A percentile compares a stretch with the other conserved stretches of the same genome.
These are phyloP conservation scores for Arctostaphylos glauca DNA, from an alignment of 148 eudicot species.

Conservation along the genomic window DNA sequence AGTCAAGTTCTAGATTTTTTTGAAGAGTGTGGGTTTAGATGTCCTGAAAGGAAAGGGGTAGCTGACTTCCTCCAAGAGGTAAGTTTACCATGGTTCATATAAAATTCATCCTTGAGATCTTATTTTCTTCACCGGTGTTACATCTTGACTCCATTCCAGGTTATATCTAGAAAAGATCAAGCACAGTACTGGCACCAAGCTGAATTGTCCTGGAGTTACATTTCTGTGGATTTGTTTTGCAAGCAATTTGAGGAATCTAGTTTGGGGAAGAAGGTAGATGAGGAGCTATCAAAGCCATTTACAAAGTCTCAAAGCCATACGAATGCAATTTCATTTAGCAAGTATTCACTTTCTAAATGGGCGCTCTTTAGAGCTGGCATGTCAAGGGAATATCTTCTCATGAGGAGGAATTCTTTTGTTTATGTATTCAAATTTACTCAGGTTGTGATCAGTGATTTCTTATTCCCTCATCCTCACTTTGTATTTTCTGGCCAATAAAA, in stretches of 20 bases:
- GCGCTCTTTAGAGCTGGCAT: slow-evolving; percentile 65
- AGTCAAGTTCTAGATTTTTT: slow-evolving; percentile 49
- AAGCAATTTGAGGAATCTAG: slow-evolving; percentile 47
- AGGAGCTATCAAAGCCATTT: slow-evolving; percentile 45
- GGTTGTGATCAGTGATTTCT: slow-evolving; percentile 28
- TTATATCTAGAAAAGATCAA: slow-evolving; percentile 80
- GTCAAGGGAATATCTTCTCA: slow-evolving; percentile 69
- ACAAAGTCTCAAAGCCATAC: slow-evolving; percentile 45
- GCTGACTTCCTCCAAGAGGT: slow-evolving; percentile 92
- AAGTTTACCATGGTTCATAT: slow-evolving; percentile 15
- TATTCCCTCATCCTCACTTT: neutral
- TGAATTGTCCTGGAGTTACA: slow-evolving; percentile 37
- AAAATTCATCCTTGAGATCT: neutral
- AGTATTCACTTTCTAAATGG: slow-evolving; percentile 57
- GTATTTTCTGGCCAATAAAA: neutral
- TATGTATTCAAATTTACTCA: slow-evolving; percentile 62
- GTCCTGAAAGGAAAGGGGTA: slow-evolving; percentile 80
- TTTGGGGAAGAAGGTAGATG: slow-evolving; percentile 41
- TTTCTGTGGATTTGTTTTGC: slow-evolving; percentile 44
- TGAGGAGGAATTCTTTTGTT: slow-evolving; percentile 68
- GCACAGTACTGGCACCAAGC: slow-evolving; percentile 53
- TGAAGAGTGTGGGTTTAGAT: slow-evolving; percentile 59
- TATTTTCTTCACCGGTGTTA: neutral
- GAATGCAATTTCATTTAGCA: slow-evolving; percentile 37
- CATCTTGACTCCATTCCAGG: slow-evolving; percentile 29